A percentile compares a stretch with the other conserved stretches of the same genome.
phyloP scores from a whole-genome alignment of 805 yeast genomes.

The Cyberlindnera suaveolens region DNA sequence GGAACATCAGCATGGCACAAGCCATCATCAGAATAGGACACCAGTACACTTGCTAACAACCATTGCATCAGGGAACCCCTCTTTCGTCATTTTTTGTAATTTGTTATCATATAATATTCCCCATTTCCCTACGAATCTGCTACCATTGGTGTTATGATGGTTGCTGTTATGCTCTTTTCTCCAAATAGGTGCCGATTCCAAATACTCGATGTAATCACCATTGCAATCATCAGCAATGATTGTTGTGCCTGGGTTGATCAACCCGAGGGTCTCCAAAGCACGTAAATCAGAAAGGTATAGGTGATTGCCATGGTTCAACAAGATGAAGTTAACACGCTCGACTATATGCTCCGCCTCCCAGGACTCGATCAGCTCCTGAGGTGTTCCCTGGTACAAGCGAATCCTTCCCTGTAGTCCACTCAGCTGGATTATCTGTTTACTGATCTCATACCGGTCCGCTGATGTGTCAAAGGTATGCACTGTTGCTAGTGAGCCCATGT shows the following conservation, averaged over 20 bases:
- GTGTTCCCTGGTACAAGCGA: conserved; percentile 12
- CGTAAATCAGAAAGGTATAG: not conserved
- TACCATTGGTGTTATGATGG: conserved; percentile 25
- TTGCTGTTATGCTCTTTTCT: conserved; percentile 26
- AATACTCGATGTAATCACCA: conserved; percentile 31
- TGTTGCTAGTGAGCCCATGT: conserved; percentile 4
- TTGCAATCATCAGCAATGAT: conserved; percentile 32
- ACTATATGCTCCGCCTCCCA: conserved; percentile 10
- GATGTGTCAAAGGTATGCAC: conserved; percentile 19
- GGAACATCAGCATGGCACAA: too few relatives aligned
- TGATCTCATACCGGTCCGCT: conserved; percentile 6
- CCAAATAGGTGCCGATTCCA: conserved; percentile 31
- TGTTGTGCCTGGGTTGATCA: conserved; percentile 34
- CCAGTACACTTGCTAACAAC: conserved; percentile 18
- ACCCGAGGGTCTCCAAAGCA: conserved; percentile 30
- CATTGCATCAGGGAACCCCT: conserved; percentile 4
- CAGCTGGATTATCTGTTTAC: conserved; percentile 12
- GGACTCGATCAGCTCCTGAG: conserved; percentile 8
- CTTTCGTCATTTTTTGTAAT: conserved; percentile 12
- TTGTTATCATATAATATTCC: conserved; percentile 33
- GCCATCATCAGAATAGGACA: conserved; percentile 7
- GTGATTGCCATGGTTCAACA: conserved; percentile 36
- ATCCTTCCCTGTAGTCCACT: conserved; percentile 16
- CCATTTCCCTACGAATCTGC: conserved; percentile 32
- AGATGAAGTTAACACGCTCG: conserved; percentile 28